Evolutionary conservation across 108 stramenopile species (phyloP), one percentile per base, ranked within the genome.

Genomic region (Cyclotella kingstonii): DNA sequence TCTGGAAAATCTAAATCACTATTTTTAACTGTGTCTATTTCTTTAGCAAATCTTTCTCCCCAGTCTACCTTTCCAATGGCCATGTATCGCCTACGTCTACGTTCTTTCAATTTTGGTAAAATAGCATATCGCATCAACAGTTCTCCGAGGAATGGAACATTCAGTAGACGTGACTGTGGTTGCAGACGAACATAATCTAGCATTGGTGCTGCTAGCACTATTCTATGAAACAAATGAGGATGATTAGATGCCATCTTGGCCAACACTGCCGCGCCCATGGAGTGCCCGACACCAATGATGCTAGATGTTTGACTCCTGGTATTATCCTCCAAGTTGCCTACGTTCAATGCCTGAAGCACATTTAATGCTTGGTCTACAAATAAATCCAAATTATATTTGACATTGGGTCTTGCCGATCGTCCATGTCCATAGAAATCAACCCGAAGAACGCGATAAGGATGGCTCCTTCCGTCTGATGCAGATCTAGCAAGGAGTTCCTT

Each of bases 371-470:
- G 60, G 7, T 31, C 12, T 8, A 47, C 60, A 27, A 61, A 61
- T 8, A 61, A 48, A 21, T 61, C 31, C 29, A 61, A 49, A 21
- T 48, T 36, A 27, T 61, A 61, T 11, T 47, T 19, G 7, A 31
- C 43, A 27, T 61, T 31, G 31, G 60, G 60, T 33, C 60, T 45
- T 18, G 46, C 30, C 10, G 60, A 61, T 34, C 47, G 46, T 18
- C 60, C 60, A n/a, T 61, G 60, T n/a, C 60, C 60, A 10, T 61
- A 61, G 28, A 61, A 38, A 49, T 61, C 60, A 23, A 61, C 35
- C 3, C 60, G 42, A 22, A 61, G 47, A 0, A 47, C 33, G 26
- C 45, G 45, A 34, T 48, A 61, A 4, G 18, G 45, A 2, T 3
- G 6, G 46, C 3, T 21, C 18, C 22, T 10, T 3, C 46, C 19